Base-by-base conservation (phyloP, 139 green algal genomes). In the Auxenochlorella pyrenoidosa region DNA sequence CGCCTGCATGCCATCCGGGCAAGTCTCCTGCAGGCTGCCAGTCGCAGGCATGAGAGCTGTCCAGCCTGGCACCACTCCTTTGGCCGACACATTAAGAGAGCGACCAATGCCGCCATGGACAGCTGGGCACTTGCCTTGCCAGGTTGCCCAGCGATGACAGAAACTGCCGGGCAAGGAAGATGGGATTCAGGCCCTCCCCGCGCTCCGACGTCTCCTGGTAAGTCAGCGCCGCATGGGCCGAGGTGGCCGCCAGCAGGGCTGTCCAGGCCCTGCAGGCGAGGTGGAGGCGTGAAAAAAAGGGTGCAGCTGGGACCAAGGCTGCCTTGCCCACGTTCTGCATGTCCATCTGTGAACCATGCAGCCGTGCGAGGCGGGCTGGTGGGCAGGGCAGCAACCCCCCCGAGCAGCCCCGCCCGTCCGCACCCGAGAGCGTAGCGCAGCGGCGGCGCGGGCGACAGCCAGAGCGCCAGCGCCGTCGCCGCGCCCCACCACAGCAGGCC, bases 401-500 rank as follows among this genome's bases (percentile, higher is more conserved):
- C n/a, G 18, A 26, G 12, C n/a, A 2, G 5, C 12, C 13, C 10
- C 8, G 75, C 10, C 19, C 41, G 4, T 30, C 43, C 80, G 21
- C 80, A 85, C 80, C 80, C 80, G 13, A 77, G 80, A 18, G 40
- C 80, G 24, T 36, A n/a, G 34, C 87, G 73, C 66, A 87, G 60
- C 18, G 66, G 80, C 83, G 72, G 63, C 30, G 51, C 32, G 19
- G 70, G 47, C 22, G 47, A 63, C 43, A n/a, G 22, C 85, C 85
- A 88, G 3, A 84, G 38, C n/a, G 70, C 87, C 16, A 78, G 22
- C 21, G 91, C 63, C 81, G 89, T 91, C 63, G 73, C 79, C 5
- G 63, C 58, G 34, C 63, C 84, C 84, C 91, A 94, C 78, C 60
- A 77, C 1, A 92, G 30, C 28, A 92, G 83, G 0, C 75, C 92